phyloP scores from a whole-genome alignment of 306 rosid genomes.

The Abrus precatorius region DNA sequence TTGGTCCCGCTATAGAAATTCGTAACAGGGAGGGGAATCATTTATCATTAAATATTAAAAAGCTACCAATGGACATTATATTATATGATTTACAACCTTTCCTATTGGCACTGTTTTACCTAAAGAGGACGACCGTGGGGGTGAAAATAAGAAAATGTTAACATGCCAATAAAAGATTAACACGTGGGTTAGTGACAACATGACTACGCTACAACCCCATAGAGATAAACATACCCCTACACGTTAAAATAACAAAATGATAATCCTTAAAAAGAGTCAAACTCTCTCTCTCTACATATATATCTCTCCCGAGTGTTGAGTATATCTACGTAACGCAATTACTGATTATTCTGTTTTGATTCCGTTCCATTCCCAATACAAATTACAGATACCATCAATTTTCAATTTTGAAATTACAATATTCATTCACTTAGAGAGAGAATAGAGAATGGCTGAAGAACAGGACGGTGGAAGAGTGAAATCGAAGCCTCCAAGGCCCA shows the following conservation, averaged over 20 bases:
- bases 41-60: conserved; percentile 25
- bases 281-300: background rate
- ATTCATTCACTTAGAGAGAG: no score
- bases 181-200: conserved; percentile 30
- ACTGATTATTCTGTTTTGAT: background rate
- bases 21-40: background rate
- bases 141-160: background rate
- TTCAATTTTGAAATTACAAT: no score
- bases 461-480: background rate
- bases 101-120: conserved; percentile 11
- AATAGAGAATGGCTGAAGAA: background rate
- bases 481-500: conserved; percentile 49
- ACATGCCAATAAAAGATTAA: conserved; percentile 28
- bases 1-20: conserved; percentile 10
- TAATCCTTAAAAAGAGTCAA: background rate
- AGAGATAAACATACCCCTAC: background rate
- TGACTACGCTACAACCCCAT: conserved; percentile 14
- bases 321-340: background rate
- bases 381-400: no score
- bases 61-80: conserved; percentile 16
- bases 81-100: background rate
- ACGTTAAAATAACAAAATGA: no score
- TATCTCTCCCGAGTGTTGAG: no score
- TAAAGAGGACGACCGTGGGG: conserved; percentile 7
- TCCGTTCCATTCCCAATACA: background rate